Conservation (phyloP, 2,329 filamentous ascomycete species). For the Talaromyces sp. region DNA sequence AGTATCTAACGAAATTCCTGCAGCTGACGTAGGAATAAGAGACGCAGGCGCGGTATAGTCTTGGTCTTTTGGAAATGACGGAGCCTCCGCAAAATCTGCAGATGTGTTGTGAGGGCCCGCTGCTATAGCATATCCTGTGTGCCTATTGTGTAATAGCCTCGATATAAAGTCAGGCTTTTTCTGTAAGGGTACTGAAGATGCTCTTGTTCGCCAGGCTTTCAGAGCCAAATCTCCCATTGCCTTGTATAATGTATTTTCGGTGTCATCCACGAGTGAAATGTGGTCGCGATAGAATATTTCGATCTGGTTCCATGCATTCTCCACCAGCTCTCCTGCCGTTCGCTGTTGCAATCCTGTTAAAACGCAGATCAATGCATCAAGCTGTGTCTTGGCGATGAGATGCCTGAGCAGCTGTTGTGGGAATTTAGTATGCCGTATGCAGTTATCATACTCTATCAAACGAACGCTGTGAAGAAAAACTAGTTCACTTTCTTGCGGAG, state of each 20-base stretch:
- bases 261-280: constrained; percentile 8
- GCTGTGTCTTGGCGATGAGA: constrained; percentile 8
- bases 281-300: constrained; percentile 10
- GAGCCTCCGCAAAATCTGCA: background rate
- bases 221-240: constrained; percentile 10
- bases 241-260: constrained; percentile 1
- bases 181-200: background rate
- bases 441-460: constrained; percentile 6
- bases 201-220: constrained; percentile 10
- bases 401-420: constrained; percentile 9
- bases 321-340: constrained; percentile 6
- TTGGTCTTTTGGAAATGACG: background rate
- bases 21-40: background rate
- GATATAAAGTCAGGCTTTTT: constrained; percentile 1
- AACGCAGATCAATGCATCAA: constrained; percentile 9
- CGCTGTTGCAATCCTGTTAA: constrained; percentile 9
- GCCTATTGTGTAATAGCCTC: background rate
- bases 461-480: constrained; percentile 6
- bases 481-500: constrained; percentile 9
- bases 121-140: background rate
- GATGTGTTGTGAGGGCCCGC: background rate
- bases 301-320: constrained; percentile 10
- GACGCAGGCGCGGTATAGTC: background rate
- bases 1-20: background rate
- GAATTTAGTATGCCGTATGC: constrained; percentile 7